Conservation (phyloP, 116 monocot genomes). For the Dioscorea cayenensis region DNA sequence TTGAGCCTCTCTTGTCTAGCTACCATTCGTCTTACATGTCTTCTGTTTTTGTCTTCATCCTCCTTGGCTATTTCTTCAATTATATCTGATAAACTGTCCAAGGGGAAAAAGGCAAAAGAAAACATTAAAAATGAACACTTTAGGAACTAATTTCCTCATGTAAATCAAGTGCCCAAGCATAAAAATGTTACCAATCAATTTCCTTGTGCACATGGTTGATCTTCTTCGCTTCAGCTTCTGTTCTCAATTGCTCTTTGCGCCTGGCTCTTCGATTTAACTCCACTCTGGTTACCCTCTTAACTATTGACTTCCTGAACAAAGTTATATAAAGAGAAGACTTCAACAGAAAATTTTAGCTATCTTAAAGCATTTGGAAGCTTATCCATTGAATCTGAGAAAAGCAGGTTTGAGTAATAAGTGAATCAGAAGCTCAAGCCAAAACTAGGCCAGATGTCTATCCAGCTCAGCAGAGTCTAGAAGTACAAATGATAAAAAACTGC, state of each 20-base stretch:
- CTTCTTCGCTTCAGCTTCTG: conserved; percentile 64
- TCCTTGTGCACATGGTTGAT: conserved; percentile 44
- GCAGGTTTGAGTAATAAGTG: too few species aligned
- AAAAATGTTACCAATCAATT: conserved; percentile 62
- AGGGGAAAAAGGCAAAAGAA: not conserved
- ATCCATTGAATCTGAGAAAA: too few species aligned
- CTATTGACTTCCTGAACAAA: conserved; percentile 32
- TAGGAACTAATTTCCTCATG: not conserved
- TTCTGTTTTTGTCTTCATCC: conserved; percentile 65
- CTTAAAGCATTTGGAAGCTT: not conserved
- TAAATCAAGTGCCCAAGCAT: not conserved
- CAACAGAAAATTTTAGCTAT: not conserved
- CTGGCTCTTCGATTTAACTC: conserved; percentile 71
- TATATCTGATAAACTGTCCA: conserved; percentile 63
- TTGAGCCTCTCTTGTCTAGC: conserved; percentile 73
- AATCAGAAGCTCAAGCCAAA: too few species aligned
- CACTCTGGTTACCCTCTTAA: conserved; percentile 77
- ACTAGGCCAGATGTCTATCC: too few species aligned
- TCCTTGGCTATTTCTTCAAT: conserved; percentile 80
- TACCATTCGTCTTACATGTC: conserved; percentile 54
- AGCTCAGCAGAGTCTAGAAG: too few species aligned
- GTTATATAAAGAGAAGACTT: not conserved
- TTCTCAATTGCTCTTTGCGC: conserved; percentile 48
- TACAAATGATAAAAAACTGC: too few species aligned
- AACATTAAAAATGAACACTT: not conserved